Base-by-base conservation (phyloP, 192 early-diverging fungal genomes). In the Tieghemiomyces parasiticus region DNA sequence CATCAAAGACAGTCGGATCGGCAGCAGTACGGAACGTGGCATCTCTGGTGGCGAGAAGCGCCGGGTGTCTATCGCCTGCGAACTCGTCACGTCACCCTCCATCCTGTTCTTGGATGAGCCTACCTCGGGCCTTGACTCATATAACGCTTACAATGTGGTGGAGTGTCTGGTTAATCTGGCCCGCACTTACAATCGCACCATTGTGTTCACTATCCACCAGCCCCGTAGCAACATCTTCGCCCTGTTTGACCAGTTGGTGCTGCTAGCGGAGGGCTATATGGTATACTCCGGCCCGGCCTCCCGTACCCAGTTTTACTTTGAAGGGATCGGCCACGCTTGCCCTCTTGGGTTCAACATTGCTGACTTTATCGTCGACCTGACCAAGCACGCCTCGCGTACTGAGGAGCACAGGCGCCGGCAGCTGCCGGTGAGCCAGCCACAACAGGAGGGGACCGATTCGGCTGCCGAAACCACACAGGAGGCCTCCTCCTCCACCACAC, bases 151-250 rank as follows among this genome's bases (percentile, higher is more conserved):
- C 62, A 96, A 91, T 74, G 93, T 96, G 0, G 81, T 96, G n/a
- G 90, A 94, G 70, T 84, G 80, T 30, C 77, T 94, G 31, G 84
- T 87, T 10, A 79, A 79, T 4, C 67, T 96, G 58, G 91, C 90
- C 0, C 64, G 79, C 29, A 76, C 73, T n/a, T 83, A 86, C 58
- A 76, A 87, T 28, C 81, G 89, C 2, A 87, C 89, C 2, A 82
- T 93, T 16, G 73, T 97, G 16, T 86, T 90, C 65, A 97, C 93
- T 2, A 93, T 97, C 48, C 93, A 97, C 68, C 93, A 97, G 66
- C 93, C 93, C 32, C 80, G 92, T 53, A 84, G 85, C 30, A 90
- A 94, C 62, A 92, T 97, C 65, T 89, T 90, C 61, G 78, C 80
- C 1, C 72, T 92, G 56, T 97, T 97, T 72, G 93, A 97, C 71